These are phyloP conservation scores for Physcomitrellopsis africana DNA, from an alignment of 225 moss, liverwort and hornwort genomes.

Conservation along the genomic window DNA sequence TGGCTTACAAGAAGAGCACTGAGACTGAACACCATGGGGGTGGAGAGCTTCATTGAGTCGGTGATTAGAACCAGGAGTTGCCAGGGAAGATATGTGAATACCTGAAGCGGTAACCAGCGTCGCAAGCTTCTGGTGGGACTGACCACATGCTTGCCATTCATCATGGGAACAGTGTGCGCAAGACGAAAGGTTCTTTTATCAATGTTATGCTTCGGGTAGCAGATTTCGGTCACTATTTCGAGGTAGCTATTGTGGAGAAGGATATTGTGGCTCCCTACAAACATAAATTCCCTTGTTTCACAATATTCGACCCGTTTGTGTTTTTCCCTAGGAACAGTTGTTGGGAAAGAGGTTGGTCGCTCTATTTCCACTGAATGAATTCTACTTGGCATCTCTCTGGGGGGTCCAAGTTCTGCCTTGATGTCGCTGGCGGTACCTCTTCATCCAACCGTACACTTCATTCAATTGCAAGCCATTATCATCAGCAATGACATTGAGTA, in stretches of 20 bases:
- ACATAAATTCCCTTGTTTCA: constrained; percentile 21
- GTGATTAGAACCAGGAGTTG: constrained; percentile 39
- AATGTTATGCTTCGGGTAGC: constrained; percentile 33
- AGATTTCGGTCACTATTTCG: constrained; percentile 28
- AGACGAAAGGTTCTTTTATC: constrained; percentile 11
- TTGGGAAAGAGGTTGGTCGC: constrained; percentile 31
- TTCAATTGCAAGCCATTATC: constrained; percentile 43
- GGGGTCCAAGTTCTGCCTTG: constrained; percentile 43
- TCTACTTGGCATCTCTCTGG: neutral
- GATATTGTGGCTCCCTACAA: constrained; percentile 34
- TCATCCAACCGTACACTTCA: constrained; percentile 46
- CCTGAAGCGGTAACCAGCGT: constrained; percentile 24
- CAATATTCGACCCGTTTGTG: constrained; percentile 35
- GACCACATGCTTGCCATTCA: constrained; percentile 33
- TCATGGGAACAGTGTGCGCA: constrained; percentile 32
- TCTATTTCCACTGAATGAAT: neutral
- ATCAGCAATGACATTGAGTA: constrained; percentile 40
- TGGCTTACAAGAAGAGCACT: constrained; percentile 57
- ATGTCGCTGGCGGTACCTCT: constrained; percentile 42
- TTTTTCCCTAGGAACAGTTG: constrained; percentile 61
- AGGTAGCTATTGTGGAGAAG: constrained; percentile 31
- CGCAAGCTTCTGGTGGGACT: constrained; percentile 25
- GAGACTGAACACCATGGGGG: constrained; percentile 43
- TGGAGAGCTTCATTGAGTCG: constrained; percentile 23
- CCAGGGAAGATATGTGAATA: constrained; percentile 40